These are phyloP conservation scores for Nicotiana paniculata DNA, from an alignment of 257 asterid genomes.

Conservation along the genomic window DNA sequence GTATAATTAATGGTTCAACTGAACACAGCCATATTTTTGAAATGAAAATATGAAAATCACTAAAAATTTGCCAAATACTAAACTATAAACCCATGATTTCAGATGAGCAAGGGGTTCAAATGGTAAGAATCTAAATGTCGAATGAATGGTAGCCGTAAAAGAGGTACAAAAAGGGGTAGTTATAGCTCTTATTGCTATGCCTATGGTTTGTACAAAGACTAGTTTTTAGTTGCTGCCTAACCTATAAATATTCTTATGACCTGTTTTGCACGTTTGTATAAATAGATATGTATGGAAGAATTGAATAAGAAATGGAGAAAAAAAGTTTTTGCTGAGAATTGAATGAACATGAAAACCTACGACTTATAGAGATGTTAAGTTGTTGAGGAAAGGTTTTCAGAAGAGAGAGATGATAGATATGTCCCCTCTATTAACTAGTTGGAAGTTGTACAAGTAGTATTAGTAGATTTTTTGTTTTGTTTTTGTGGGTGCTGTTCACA, in stretches of 20 bases:
- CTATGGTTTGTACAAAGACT: neutral
- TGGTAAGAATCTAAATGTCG: too few relatives aligned
- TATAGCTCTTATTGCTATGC: neutral
- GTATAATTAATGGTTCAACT: too few relatives aligned
- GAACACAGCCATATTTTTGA: too few relatives aligned
- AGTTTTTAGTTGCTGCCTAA: neutral
- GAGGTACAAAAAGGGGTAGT: neutral
- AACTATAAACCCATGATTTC: too few relatives aligned
- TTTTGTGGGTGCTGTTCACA: too few relatives aligned
- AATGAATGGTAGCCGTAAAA: neutral
- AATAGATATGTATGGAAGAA: neutral
- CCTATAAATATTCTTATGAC: neutral
- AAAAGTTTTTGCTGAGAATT: neutral
- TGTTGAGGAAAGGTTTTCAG: neutral
- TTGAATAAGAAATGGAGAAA: neutral
- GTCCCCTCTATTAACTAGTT: neutral
- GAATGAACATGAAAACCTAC: slow-evolving; percentile 15
- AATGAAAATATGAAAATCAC: too few relatives aligned
- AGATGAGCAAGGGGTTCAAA: too few relatives aligned
- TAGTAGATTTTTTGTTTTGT: neutral
- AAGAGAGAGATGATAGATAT: slow-evolving; percentile 1
- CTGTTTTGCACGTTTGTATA: neutral
- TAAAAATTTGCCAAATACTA: too few relatives aligned
- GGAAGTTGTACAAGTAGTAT: neutral
- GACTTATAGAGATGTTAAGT: slow-evolving; percentile 8